Percentiles rank a stretch among this genome's conserved stretches.
Conservation (phyloP, 2,329 filamentous ascomycete genomes). For the Nakataea oryzae region DNA sequence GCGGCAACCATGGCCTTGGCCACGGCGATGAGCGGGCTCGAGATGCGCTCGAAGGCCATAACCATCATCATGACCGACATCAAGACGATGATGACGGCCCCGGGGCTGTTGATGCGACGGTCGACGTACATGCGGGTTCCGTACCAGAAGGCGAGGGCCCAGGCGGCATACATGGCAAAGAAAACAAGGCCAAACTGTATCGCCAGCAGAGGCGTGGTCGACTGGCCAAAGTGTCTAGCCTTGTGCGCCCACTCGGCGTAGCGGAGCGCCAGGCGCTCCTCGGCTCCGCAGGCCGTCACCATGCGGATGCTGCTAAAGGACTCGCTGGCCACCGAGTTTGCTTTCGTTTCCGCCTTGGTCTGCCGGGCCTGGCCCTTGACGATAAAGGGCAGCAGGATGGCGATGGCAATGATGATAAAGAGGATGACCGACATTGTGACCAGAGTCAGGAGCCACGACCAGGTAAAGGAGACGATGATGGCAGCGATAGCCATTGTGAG, state of each 20-base stretch:
- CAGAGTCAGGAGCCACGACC: conserved; percentile 48
- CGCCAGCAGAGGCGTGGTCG: conserved; percentile 38
- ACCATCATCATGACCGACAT: conserved; percentile 50
- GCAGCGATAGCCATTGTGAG: conserved; percentile 39
- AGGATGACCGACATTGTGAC: conserved; percentile 46
- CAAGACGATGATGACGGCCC: conserved; percentile 44
- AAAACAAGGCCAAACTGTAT: conserved; percentile 44
- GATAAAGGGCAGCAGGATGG: conserved; percentile 41
- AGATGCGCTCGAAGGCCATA: conserved; percentile 44
- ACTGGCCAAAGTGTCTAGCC: conserved; percentile 36
- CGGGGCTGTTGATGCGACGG: conserved; percentile 34
- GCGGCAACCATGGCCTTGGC: conserved; percentile 47
- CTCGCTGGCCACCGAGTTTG: conserved; percentile 50
- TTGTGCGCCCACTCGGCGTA: conserved; percentile 46
- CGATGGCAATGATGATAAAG: conserved; percentile 40
- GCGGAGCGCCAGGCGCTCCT: conserved; percentile 38
- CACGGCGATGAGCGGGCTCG: conserved; percentile 47
- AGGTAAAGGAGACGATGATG: conserved; percentile 43
- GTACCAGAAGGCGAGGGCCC: conserved; percentile 53
- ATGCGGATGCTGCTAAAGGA: conserved; percentile 49
- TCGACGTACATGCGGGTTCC: conserved; percentile 40
- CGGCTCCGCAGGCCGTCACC: conserved; percentile 52
- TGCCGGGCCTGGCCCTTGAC: conserved; percentile 37
- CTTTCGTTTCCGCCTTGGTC: conserved; percentile 42
- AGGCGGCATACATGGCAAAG: conserved; percentile 40